Evolutionary conservation across 2,329 filamentous ascomycete genomes (phyloP).

Genomic region (Ophiocordyceps sinensis): DNA sequence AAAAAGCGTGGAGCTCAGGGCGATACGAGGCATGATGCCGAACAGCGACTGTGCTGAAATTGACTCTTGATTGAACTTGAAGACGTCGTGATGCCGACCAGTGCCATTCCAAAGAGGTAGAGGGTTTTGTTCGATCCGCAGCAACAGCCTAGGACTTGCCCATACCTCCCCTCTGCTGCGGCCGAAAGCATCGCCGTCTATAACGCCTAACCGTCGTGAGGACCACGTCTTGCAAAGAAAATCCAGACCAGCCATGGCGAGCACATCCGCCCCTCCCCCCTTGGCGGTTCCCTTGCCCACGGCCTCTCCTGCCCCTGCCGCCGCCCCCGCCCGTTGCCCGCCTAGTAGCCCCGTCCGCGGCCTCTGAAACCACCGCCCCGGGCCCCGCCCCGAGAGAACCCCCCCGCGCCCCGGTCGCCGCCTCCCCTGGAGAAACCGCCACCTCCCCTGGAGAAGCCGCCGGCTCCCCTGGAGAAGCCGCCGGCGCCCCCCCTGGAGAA

Average conservation of each 20-base stretch:
- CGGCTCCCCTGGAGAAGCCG: slow-evolving; percentile 17
- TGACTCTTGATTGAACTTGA: too few species aligned
- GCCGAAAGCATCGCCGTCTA: slow-evolving; percentile 3
- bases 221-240: neutral
- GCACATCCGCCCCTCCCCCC: neutral
- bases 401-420: slow-evolving; percentile 13
- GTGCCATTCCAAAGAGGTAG: too few species aligned
- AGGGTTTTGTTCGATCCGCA: too few species aligned
- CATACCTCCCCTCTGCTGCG: slow-evolving; percentile 4
- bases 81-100: too few species aligned
- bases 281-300: neutral
- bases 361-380: slow-evolving; percentile 15
- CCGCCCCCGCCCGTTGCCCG: neutral
- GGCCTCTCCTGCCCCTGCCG: neutral
- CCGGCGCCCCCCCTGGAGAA: slow-evolving; percentile 12
- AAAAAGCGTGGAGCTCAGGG: too few species aligned
- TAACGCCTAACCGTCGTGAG: slow-evolving; percentile 3
- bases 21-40: too few species aligned
- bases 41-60: too few species aligned
- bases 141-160: too few species aligned
- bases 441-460: slow-evolving; percentile 16
- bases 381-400: slow-evolving; percentile 14
- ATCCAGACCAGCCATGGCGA: slow-evolving; percentile 2
- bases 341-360: slow-evolving; percentile 1
- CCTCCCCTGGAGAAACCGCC: slow-evolving; percentile 7